Conservation (phyloP, 192 early-diverging fungal genomes). For the Gonapodya prolifera region DNA sequence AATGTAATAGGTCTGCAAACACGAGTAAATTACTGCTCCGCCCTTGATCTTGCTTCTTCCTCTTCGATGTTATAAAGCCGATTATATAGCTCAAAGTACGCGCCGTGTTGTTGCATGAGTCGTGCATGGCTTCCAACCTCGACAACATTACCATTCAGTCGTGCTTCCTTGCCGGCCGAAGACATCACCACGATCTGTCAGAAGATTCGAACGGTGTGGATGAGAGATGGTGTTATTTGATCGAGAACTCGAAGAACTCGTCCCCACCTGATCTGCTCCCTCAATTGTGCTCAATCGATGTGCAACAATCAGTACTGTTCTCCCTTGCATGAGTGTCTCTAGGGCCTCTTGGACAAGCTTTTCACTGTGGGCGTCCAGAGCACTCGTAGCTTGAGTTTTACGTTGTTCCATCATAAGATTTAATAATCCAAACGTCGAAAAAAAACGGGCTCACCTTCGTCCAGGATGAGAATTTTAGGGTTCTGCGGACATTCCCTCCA, state of each 20-base stretch:
- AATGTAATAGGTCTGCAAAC: too few species aligned
- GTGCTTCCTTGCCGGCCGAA: neutral
- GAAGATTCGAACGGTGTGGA: too few species aligned
- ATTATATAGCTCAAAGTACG: neutral
- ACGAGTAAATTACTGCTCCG: too few species aligned
- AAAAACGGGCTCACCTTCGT: constrained; percentile 14
- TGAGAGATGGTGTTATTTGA: too few species aligned
- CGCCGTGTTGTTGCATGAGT: neutral
- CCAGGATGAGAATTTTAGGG: constrained; percentile 31
- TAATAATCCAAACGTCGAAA: too few species aligned
- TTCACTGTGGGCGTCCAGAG: constrained; percentile 33
- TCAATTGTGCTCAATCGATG: constrained; percentile 9
- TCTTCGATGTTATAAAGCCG: neutral
- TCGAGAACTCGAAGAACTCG: neutral
- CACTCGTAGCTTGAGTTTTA: constrained; percentile 27
- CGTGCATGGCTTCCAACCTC: neutral
- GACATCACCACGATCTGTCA: neutral
- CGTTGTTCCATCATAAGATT: constrained; percentile 84
- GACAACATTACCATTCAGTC: neutral
- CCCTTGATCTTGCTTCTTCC: neutral
- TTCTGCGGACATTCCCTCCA: constrained; percentile 9
- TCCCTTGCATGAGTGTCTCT: constrained; percentile 9
- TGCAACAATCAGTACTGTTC: constrained; percentile 17
- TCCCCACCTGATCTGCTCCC: neutral
- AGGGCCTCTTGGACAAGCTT: constrained; percentile 11